Evolutionary conservation across 2,329 filamentous ascomycete genomes (phyloP), one percentile per base, ranked within the genome.

Genomic region (Aspergillus latus): DNA sequence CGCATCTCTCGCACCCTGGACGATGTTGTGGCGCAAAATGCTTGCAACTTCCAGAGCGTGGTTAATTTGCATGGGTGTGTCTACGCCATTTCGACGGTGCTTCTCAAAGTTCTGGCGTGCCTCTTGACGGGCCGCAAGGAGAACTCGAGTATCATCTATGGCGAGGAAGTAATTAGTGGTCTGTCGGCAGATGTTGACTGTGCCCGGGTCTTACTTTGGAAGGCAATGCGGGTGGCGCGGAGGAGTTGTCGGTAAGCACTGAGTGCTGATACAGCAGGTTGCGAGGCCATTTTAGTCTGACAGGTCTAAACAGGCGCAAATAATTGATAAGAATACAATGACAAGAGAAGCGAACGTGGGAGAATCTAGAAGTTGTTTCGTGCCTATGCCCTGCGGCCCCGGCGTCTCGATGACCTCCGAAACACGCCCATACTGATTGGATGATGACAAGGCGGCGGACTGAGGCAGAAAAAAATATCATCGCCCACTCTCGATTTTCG

Each of bases 1-100:
- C 3, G 64, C 61, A 13, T 69, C 66, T 48, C 78, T 55, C 63
- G 82, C 77, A 5, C 93, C 94, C 72, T 99, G 94, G 3, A 99
- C 92, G 2, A 99, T 80, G 67, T 97, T 97, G 70, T 90, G 81
- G 63, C 85, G 80, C 59, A 99, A 71, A 55, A 97, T 87, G 61
- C 82, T 82, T 2, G 93, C 90, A 2, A 97, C 86, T 40, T 94
- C 90, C 59, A 92, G 80, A 8, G 92, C 94, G 67, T 96, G 87
- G 62, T 86, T 78, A 59, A 99, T 85, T 8, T 86, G 85, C 55
- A 85, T 81, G 11, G 79, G 75, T 0, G 84, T 79, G 56, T 86
- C 83, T 10, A 86, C 78, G 4, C 83, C 74, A 9, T 91, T 74
- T 2, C 78, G 73, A 43, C 85, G 82, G 64, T 89, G 88, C 54